phyloP scores from a whole-genome alignment of 441 rosid genomes.

The Aleurites moluccanus region DNA sequence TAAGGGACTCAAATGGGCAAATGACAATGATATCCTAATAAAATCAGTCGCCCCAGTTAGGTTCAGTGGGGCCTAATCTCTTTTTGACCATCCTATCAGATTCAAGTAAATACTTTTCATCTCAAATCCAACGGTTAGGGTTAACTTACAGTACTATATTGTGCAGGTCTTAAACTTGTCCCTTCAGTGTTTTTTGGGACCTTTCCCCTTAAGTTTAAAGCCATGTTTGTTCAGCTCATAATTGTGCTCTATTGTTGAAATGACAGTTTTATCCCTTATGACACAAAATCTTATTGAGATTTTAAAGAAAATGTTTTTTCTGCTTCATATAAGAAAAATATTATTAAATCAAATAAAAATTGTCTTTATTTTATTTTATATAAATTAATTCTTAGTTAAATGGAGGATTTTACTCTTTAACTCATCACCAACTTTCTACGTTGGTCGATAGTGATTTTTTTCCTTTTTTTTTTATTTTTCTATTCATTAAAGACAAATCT shows the following conservation, averaged over 20 bases:
- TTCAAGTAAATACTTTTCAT: not conserved
- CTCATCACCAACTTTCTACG: no score
- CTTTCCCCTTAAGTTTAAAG: not conserved
- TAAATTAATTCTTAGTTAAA: no score
- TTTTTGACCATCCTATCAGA: not conserved
- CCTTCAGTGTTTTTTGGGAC: not conserved
- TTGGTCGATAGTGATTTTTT: no score
- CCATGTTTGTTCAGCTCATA: not conserved
- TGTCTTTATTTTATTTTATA: no score
- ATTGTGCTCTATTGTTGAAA: not conserved
- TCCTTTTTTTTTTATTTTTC: no score
- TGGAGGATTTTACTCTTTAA: no score
- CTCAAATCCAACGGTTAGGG: conserved; percentile 21
- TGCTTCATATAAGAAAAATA: no score
- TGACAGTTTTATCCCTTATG: not conserved
- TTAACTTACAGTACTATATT: not conserved
- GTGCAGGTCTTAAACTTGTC: conserved; percentile 10
- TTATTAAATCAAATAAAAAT: no score
- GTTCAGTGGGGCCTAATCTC: not conserved
- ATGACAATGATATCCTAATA: not conserved
- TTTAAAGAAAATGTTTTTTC: no score
- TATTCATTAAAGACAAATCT: no score
- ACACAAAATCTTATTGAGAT: no score
- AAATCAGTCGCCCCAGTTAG: not conserved
- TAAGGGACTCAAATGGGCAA: not conserved